phyloP scores from a whole-genome alignment of 1,139 yeast species.

The Zygosaccharomyces pseudobailii region DNA sequence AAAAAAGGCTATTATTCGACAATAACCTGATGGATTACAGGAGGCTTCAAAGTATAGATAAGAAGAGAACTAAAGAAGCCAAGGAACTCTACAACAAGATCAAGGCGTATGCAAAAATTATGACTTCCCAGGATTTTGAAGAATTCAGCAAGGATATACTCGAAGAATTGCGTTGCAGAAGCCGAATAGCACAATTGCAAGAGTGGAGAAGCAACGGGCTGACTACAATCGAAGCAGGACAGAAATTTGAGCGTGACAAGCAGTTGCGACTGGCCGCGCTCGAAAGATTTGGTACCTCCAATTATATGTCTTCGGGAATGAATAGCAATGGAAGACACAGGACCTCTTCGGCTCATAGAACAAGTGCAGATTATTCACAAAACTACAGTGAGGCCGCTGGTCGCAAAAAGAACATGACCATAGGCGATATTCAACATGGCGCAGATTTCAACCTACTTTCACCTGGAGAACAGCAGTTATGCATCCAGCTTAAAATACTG shows the following conservation, averaged over 20 bases:
- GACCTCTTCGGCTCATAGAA: constrained; percentile 26
- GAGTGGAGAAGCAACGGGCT: constrained; percentile 91
- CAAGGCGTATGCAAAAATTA: constrained; percentile 75
- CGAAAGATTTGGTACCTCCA: constrained; percentile 50
- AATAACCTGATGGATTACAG: constrained; percentile 81
- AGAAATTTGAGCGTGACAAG: constrained; percentile 84
- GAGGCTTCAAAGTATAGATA: constrained; percentile 50
- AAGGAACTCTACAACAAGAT: constrained; percentile 70
- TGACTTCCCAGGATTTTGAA: constrained; percentile 77
- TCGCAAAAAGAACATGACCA: constrained; percentile 40
- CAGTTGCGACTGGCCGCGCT: constrained; percentile 54
- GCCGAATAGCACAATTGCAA: constrained; percentile 82
- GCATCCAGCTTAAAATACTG: constrained; percentile 74
- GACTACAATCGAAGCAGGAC: constrained; percentile 76
- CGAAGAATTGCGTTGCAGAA: constrained; percentile 72
- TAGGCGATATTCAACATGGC: constrained; percentile 69
- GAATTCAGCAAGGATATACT: constrained; percentile 66
- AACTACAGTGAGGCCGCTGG: constrained; percentile 26
- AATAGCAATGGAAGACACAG: constrained; percentile 25
- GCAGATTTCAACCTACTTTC: constrained; percentile 79
- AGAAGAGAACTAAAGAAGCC: constrained; percentile 83
- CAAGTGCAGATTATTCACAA: constrained; percentile 26
- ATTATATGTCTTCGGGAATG: constrained; percentile 17
- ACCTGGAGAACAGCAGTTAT: constrained; percentile 78
- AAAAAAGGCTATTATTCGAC: constrained; percentile 74